phyloP scores from a whole-genome alignment of 441 rosid species.

The Adansonia rubrostipa region DNA sequence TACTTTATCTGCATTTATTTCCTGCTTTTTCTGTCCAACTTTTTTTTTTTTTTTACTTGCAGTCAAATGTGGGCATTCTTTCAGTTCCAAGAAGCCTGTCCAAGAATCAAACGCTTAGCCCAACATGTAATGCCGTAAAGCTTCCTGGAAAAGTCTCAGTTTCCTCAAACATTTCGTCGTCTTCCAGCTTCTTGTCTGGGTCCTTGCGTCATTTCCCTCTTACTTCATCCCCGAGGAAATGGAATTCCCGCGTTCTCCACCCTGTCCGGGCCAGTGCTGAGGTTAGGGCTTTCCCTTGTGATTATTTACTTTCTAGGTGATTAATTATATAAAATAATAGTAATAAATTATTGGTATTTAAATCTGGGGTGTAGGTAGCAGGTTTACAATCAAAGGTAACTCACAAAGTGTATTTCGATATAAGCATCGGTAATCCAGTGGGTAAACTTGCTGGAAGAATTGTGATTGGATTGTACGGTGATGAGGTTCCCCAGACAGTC shows the following conservation, averaged over 20 bases:
- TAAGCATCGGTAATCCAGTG: constrained; percentile 91
- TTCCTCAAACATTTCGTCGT: constrained; percentile 37
- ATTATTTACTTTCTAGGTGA: background rate
- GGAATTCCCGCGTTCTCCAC: constrained; percentile 37
- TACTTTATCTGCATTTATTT: background rate
- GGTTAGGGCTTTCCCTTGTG: constrained; percentile 44
- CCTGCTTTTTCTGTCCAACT: background rate
- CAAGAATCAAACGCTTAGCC: constrained; percentile 35
- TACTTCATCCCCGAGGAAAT: constrained; percentile 33
- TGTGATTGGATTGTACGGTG: constrained; percentile 66
- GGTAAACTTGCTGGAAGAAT: constrained; percentile 65
- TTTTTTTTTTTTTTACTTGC: constrained; percentile 14
- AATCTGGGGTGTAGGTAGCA: constrained; percentile 44
- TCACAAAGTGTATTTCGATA: constrained; percentile 85
- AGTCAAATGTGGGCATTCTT: constrained; percentile 60
- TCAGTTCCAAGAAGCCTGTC: constrained; percentile 43
- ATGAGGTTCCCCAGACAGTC: constrained; percentile 64
- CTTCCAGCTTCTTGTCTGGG: constrained; percentile 46
- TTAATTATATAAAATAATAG: background rate
- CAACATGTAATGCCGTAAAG: constrained; percentile 38
- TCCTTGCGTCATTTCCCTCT: constrained; percentile 41
- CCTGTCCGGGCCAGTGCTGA: constrained; percentile 71
- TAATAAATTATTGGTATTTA: background rate
- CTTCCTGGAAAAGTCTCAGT: constrained; percentile 32
- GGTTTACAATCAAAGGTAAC: constrained; percentile 79